phyloP scores from a whole-genome alignment of 495 filamentous ascomycete genomes.

The Xylaria grammica region DNA sequence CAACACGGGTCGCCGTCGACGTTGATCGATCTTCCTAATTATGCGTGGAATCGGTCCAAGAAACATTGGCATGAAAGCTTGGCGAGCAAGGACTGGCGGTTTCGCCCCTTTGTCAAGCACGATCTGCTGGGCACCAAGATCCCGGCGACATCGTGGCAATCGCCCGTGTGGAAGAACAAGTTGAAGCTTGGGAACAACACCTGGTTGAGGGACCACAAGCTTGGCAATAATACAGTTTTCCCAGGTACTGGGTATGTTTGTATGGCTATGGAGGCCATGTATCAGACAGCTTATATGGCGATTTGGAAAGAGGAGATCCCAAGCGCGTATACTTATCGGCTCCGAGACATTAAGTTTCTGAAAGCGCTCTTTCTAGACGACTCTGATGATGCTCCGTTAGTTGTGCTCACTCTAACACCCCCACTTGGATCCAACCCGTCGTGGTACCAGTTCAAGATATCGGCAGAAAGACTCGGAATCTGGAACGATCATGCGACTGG shows the following conservation, averaged over 20 bases:
- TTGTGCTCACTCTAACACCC: not conserved
- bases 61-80: constrained; percentile 38
- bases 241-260: constrained; percentile 43
- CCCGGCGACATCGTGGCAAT: constrained; percentile 11
- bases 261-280: constrained; percentile 45
- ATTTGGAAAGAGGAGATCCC: not conserved
- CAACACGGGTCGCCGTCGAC: not conserved
- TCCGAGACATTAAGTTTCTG: not conserved
- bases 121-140: constrained; percentile 23
- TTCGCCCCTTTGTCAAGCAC: constrained; percentile 31
- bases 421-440: not conserved
- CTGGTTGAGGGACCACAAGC: constrained; percentile 44
- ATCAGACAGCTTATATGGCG: constrained; percentile 21
- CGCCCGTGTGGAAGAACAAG: constrained; percentile 36
- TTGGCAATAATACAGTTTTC: constrained; percentile 35
- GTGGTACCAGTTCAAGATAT: not conserved
- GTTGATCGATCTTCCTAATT: constrained; percentile 43
- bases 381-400: too few species aligned
- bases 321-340: not conserved
- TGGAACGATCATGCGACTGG: not conserved
- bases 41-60: constrained; percentile 49
- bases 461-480: not conserved
- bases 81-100: constrained; percentile 30
- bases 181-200: constrained; percentile 35
- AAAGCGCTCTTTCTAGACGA: too few species aligned